Evolutionary conservation across 148 eudicot species (phyloP).

Genomic region (Chenopodium formosanum): DNA sequence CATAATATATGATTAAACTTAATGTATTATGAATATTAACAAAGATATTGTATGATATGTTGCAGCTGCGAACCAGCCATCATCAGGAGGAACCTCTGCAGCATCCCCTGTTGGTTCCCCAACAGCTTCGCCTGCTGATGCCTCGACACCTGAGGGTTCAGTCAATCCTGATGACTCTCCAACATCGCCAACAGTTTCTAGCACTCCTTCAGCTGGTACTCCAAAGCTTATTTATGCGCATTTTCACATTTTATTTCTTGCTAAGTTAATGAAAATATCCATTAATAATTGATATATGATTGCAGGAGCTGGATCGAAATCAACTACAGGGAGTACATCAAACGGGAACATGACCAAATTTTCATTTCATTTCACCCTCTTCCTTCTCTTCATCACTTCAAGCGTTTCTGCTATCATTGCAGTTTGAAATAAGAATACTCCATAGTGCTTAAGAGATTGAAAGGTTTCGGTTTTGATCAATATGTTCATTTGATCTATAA

Average conservation of each 20-base stretch:
- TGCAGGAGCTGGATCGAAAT: slow-evolving; percentile 29
- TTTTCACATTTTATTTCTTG: neutral
- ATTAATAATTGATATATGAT: neutral
- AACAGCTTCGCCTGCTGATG: slow-evolving; percentile 29
- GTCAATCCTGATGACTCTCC: slow-evolving; percentile 7
- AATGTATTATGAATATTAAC: neutral
- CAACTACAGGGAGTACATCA: slow-evolving; percentile 21
- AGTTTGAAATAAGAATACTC: neutral
- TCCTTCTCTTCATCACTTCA: slow-evolving; percentile 24
- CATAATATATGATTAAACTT: neutral
- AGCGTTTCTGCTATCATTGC: slow-evolving; percentile 14
- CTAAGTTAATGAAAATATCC: neutral
- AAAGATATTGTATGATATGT: neutral
- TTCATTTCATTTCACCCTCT: slow-evolving; percentile 11
- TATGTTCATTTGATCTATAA: neutral
- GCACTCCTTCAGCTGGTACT: slow-evolving; percentile 17
- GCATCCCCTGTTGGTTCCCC: slow-evolving; percentile 27
- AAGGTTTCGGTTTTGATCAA: neutral
- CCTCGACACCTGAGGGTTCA: slow-evolving; percentile 23
- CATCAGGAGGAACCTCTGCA: slow-evolving; percentile 24
- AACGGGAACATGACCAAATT: slow-evolving; percentile 19
- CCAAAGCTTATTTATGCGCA: neutral
- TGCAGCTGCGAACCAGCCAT: slow-evolving; percentile 27
- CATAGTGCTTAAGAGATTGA: neutral
- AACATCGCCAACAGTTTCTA: slow-evolving; percentile 21